Evolutionary conservation across 2,329 filamentous ascomycete species (phyloP), one percentile per base, ranked within the genome.

Genomic region (Aureobasidium sp.): DNA sequence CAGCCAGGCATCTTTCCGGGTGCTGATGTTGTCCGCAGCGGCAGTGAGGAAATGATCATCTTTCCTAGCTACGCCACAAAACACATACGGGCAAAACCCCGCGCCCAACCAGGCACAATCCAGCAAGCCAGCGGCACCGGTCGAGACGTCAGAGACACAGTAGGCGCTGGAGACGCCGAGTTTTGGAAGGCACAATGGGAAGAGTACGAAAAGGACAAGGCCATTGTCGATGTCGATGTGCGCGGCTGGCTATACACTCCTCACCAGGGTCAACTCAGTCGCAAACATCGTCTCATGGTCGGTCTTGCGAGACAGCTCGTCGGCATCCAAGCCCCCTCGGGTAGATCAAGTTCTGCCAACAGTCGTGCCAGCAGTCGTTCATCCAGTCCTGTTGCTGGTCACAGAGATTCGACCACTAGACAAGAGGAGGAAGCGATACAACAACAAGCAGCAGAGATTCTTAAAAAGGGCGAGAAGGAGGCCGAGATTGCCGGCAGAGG

Each of bases 181-280:
- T 95, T 92, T 76, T 95, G 92, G 91, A 88, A 87, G 48, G 83
- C 88, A 64, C 90, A 95, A 73, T 97, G 93, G 92, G 89, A 95
- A 66, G 87, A 87, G 67, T 87, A 91, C 62, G 92, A 97, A 76
- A 91, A 95, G 67, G 90, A 94, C 73, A 92, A 92, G 76, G 94
- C 95, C 0, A 84, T 98, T 5, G 93, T 98, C 1, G 95, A 98
- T 75, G 93, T 98, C 8, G 95, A 99, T 76, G 93, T 99, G 29
- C 88, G 95, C 71, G 96, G 96, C 18, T 99, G 97, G 96, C 88
- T 98, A 60, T 99, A 97, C 78, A 89, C 90, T 45, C 95, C 95
- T 23, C 93, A 95, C 73, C 87, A 86, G 70, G 94, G 94, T 0
- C 94, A 93, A 5, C 90, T 98, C 87, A 95, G 89, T 31, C 88